Conservation (phyloP, 2,329 filamentous ascomycete species). For the Coleophoma eucalyptorum region DNA sequence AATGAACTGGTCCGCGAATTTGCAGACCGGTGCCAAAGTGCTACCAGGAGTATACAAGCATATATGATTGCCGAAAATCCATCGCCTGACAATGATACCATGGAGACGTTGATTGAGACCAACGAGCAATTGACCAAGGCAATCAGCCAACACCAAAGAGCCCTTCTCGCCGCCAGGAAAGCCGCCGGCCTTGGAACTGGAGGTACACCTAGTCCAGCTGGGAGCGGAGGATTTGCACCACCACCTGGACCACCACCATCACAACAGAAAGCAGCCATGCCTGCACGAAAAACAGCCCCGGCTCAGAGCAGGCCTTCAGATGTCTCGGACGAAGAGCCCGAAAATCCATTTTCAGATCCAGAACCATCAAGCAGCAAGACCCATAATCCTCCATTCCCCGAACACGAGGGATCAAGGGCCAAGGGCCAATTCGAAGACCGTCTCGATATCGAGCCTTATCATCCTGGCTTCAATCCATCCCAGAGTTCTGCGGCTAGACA, state of each 20-base stretch:
- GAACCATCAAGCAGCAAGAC: constrained; percentile 5
- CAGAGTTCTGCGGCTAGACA: constrained; percentile 21
- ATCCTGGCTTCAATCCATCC: constrained; percentile 26
- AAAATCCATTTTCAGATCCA: constrained; percentile 26
- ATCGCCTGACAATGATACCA: constrained; percentile 84
- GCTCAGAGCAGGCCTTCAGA: constrained; percentile 1
- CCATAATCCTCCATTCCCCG: constrained; percentile 17
- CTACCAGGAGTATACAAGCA: constrained; percentile 75
- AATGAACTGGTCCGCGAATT: constrained; percentile 96
- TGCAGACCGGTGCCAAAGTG: constrained; percentile 76
- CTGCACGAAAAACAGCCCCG: constrained; percentile 6
- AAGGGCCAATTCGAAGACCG: constrained; percentile 24
- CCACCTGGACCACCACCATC: constrained; percentile 11
- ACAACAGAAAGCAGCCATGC: constrained; percentile 8
- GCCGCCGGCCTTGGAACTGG: constrained; percentile 37
- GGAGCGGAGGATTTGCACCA: constrained; percentile 8
- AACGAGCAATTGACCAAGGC: constrained; percentile 87
- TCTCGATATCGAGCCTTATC: constrained; percentile 27
- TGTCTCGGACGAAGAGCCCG: constrained; percentile 13
- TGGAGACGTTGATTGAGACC: constrained; percentile 89
- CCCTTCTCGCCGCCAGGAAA: constrained; percentile 62
- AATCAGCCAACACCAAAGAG: constrained; percentile 79
- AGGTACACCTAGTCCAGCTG: constrained; percentile 12
- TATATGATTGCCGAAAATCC: constrained; percentile 83
- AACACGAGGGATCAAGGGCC: constrained; percentile 13